These are phyloP conservation scores for Flueggea neowawraea DNA, from an alignment of 441 rosid species.

Conservation along the genomic window DNA sequence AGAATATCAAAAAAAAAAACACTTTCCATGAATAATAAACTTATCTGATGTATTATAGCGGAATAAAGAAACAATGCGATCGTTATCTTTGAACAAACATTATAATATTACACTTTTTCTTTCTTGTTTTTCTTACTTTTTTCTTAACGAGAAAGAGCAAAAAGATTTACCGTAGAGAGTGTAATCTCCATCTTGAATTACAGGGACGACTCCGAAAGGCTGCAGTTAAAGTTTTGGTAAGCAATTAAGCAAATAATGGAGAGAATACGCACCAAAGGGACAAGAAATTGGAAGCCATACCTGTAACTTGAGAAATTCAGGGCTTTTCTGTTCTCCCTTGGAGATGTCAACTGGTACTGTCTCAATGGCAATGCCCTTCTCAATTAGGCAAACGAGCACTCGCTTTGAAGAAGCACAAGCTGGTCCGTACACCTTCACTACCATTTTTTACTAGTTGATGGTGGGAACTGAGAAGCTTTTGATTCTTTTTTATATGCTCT, in stretches of 20 bases:
- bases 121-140: too few relatives aligned
- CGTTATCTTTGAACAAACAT: too few relatives aligned
- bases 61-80: too few relatives aligned
- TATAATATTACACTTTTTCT: too few relatives aligned
- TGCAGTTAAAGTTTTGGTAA: conserved; percentile 12
- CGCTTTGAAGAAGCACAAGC: conserved; percentile 50
- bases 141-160: too few relatives aligned
- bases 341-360: conserved; percentile 54
- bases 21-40: too few relatives aligned
- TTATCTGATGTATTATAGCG: too few relatives aligned
- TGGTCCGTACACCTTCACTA: conserved; percentile 42
- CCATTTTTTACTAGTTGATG: conserved; percentile 10
- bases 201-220: conserved; percentile 66
- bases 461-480: too few relatives aligned
- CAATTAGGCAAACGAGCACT: conserved; percentile 48
- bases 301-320: conserved; percentile 43
- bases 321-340: conserved; percentile 49
- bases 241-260: not conserved
- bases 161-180: conserved; percentile 46
- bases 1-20: too few relatives aligned
- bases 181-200: conserved; percentile 57
- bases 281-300: conserved; percentile 6
- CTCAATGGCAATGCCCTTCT: conserved; percentile 56
- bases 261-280: not conserved
- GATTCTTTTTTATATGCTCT: too few relatives aligned